These are phyloP conservation scores for Pseudohyphozyma bogoriensis DNA, from an alignment of 768 basidiomycete species.

Conservation along the genomic window DNA sequence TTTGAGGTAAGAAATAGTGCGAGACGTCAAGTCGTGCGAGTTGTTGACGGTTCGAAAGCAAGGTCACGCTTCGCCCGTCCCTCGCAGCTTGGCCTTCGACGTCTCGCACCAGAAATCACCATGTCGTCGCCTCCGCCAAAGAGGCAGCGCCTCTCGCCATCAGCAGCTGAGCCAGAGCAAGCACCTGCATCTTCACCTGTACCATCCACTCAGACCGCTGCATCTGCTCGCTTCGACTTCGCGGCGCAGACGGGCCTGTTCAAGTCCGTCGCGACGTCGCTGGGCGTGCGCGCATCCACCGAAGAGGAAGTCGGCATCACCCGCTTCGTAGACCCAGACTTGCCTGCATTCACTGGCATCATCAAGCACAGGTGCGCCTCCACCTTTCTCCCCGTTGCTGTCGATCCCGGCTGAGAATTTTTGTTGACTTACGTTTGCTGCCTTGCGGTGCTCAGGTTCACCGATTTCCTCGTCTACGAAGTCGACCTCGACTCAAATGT, in stretches of 20 bases:
- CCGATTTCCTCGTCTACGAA: constrained; percentile 92
- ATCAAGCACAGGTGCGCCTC: constrained; percentile 79
- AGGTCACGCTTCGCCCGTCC: no score
- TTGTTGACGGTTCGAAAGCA: no score
- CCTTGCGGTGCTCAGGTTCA: constrained; percentile 54
- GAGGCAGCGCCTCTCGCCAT: no score
- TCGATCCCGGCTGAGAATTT: constrained; percentile 1
- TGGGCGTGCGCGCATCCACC: constrained; percentile 10
- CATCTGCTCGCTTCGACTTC: not conserved
- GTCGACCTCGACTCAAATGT: constrained; percentile 71
- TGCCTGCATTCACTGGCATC: constrained; percentile 72
- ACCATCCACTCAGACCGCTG: not conserved
- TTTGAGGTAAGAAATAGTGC: no score
- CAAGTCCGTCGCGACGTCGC: not conserved
- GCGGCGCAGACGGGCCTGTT: constrained; percentile 6
- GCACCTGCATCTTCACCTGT: not conserved
- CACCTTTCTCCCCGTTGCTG: not conserved
- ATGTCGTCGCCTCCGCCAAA: no score
- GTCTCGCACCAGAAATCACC: no score
- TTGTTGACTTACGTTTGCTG: no score
- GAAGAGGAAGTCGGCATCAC: constrained; percentile 85
- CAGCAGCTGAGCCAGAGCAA: not conserved
- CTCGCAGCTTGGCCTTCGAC: no score
- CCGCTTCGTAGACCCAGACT: constrained; percentile 63
- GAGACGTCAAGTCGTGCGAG: no score